phyloP scores from a whole-genome alignment of 192 early-diverging fungal species.

The Backusella psychrophila region DNA sequence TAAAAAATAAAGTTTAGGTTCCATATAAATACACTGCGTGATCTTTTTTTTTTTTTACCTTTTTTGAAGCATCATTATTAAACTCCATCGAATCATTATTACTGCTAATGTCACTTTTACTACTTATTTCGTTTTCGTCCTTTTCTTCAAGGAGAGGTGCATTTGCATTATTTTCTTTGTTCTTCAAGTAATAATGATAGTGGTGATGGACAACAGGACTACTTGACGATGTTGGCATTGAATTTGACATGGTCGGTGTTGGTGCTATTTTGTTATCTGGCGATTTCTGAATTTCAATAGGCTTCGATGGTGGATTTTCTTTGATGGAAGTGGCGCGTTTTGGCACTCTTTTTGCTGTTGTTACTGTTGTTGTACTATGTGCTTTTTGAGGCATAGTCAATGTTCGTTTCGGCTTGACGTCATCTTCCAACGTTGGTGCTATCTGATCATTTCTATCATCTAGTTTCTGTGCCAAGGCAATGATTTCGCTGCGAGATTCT shows the following conservation, averaged over 20 bases:
- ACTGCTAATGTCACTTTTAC: neutral
- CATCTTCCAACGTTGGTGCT: neutral
- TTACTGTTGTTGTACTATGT: neutral
- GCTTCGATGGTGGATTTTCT: neutral
- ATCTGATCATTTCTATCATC: neutral
- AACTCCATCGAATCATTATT: neutral
- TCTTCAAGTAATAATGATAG: constrained; percentile 21
- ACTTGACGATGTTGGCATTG: constrained; percentile 4
- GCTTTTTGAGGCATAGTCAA: neutral
- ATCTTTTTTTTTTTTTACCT: constrained; percentile 1
- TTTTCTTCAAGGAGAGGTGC: neutral
- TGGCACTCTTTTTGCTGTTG: neutral
- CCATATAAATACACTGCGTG: neutral
- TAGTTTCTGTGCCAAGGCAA: neutral
- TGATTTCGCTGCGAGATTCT: constrained; percentile 6
- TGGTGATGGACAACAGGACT: constrained; percentile 23
- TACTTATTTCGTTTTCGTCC: neutral
- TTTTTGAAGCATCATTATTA: neutral
- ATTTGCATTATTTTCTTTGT: neutral
- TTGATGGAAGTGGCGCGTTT: neutral
- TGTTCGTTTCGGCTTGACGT: neutral
- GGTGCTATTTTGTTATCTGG: neutral
- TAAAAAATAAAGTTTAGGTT: neutral
- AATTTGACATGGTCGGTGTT: neutral
- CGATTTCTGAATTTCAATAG: neutral